Base-by-base conservation (phyloP, 2,329 filamentous ascomycete species). In the Emmonsiellopsis sp. region DNA sequence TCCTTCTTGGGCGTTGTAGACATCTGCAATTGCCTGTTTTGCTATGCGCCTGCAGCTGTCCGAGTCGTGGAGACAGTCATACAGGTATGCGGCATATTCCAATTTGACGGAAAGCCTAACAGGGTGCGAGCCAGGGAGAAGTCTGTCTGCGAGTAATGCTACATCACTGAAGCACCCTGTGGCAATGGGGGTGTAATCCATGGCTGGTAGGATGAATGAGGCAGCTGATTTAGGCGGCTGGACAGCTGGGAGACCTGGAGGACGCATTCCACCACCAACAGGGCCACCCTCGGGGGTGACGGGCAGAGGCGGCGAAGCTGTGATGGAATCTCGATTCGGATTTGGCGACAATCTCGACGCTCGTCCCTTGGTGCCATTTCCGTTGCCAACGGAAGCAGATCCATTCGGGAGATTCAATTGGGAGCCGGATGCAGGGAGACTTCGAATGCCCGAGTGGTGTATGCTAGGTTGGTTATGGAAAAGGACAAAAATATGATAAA, bases 401-500 rank as follows among this genome's bases (percentile, higher is more conserved):
- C 63, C 60, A 55, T 68, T 60, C 52, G 63, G 42, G 56, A 69
- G 45, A 51, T 65, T 58, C 21, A 59, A 13, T 9, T 55, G 55
- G 3, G 58, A 58, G 45, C 56, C 56, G 13, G 60, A 61, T 50
- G 57, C 60, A 6, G 63, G 62, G 9, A 69, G 64, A 55, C 62
- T 66, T 44, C 75, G 73, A 55, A 80, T 73, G 17, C 78, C 78
- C 63, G 82, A 77, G 37, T 78, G 74, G 44, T 84, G 85, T 53
- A 95, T 81, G 0, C 86, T 79, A 0, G 92, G 92, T 51, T 88
- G 83, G 70, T 96, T 96, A 74, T 96, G 89, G 66, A 96, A 97
- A 10, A 97, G 80, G 52, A 95, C 93, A 68, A 95, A 95, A 60
- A 98, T 89, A 72, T 98, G 92, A 63, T 94, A 93, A 67, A 97